Evolutionary conservation across 2,329 filamentous ascomycete genomes (phyloP), one percentile per base, ranked within the genome.

Genomic region (Fusarium sp.): DNA sequence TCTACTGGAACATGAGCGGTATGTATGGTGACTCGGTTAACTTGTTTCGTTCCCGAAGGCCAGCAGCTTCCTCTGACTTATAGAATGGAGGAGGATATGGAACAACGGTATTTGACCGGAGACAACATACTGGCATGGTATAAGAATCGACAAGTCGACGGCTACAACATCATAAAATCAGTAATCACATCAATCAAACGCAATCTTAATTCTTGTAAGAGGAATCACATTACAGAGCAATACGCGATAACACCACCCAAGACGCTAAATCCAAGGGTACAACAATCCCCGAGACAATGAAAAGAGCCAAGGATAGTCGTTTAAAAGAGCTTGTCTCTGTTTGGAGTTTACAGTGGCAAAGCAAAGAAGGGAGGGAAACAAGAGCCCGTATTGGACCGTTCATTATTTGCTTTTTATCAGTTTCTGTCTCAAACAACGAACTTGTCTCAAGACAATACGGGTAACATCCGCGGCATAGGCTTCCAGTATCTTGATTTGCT

Each of bases 301-400:
- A 30, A 15, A 47, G 34, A 47, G 25, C 32, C 16, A 48, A 65
- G 7, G 49, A 52, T n/a, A 13, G 8, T 27, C 7, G 25, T 30
- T 46, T 13, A 6, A 52, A 8, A 30, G 41, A 22, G 22, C 11
- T 29, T 41, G 55, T n/a, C 38, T 48, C 27, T 45, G 8, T 25
- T n/a, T 22, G 24, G 18, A 45, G 22, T 15, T 25, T 12, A n/a
- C 29, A 38, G 48, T 29, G 43, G 41, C 53, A 56, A 40, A 34
- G 24, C 25, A 58, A 58, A 49, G 32, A 30, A 64, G 62, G 52
- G 59, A 49, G 58, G 24, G 30, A 53, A 32, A 43, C n/a, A 47
- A 34, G 20, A 25, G 13, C 32, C 22, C 12, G 34, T 27, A 15
- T 20, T 47, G 44, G 43, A 10, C 27, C 10, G 44, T 12, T 18